Evolutionary conservation across 352 stramenopile species (phyloP), one percentile per base, ranked within the genome.

Genomic region (Pseudoperonospora humuli): DNA sequence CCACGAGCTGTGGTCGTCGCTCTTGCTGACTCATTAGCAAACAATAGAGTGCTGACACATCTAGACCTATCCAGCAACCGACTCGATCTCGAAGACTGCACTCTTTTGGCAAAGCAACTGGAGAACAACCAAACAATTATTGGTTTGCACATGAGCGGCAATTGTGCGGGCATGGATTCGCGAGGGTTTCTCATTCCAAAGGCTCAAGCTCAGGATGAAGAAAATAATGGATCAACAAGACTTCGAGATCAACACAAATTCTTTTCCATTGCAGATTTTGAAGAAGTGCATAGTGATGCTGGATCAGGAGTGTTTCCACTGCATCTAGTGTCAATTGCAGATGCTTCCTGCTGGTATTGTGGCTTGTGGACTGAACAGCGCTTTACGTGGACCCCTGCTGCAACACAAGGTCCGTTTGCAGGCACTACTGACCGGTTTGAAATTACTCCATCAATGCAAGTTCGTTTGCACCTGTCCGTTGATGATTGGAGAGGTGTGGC

Each of bases 301-400:
- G 78, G 75, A 5, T 67, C 42, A 2, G 70, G 70, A 17, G 46
- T 65, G 5, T 77, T 85, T 24, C 70, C 75, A 3, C 13, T 61
- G 1, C 73, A 86, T 14, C 39, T 84, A 0, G 58, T 60, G 28
- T 57, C 43, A 18, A 66, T 84, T 24, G 71, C 85, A 1, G 75
- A 90, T 39, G 60, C 63, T n/a, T 77, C 68, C 15, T 90, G 77
- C 46, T 90, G 77, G 77, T 85, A 26, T n/a, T n/a, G n/a, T n/a
- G n/a, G n/a, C n/a, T n/a, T n/a, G n/a, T n/a, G n/a, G n/a, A n/a
- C n/a, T n/a, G n/a, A n/a, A n/a, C n/a, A n/a, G n/a, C n/a, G n/a
- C n/a, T n/a, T n/a, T n/a, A n/a, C n/a, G n/a, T n/a, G n/a, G n/a
- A n/a, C n/a, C n/a, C n/a, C n/a, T n/a, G n/a, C n/a, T n/a, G n/a